Evolutionary conservation across 306 rosid genomes (phyloP).

Genomic region (Cercis canadensis): DNA sequence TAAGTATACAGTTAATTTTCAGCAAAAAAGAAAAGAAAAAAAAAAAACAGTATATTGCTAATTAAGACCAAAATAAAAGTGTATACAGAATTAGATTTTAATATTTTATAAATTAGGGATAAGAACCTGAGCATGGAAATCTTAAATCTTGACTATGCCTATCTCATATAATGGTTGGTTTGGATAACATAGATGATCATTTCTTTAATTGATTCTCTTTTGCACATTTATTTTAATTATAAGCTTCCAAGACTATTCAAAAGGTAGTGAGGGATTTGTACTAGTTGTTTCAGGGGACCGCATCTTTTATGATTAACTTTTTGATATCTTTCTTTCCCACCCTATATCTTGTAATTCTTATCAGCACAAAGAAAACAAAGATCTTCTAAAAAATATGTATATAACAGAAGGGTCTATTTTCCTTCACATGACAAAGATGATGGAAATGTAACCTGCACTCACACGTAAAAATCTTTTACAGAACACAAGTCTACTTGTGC

Average conservation of each 20-base stretch:
- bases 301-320: slow-evolving; percentile 25
- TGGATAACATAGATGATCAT: too few species aligned
- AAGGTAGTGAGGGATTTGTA: slow-evolving; percentile 26
- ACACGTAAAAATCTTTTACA: background rate
- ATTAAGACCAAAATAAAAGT: too few species aligned
- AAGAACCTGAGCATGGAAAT: too few species aligned
- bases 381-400: background rate
- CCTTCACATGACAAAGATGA: background rate
- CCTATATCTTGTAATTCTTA: background rate
- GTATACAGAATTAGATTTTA: too few species aligned
- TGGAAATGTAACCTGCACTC: background rate
- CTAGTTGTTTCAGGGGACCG: slow-evolving; percentile 30
- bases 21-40: too few species aligned
- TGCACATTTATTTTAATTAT: slow-evolving; percentile 27
- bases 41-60: too few species aligned
- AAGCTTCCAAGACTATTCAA: slow-evolving; percentile 20
- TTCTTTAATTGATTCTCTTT: slow-evolving; percentile 10
- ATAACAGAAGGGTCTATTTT: background rate
- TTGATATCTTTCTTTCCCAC: background rate
- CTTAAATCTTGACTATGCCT: too few species aligned
- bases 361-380: background rate
- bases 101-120: too few species aligned
- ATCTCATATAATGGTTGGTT: too few species aligned
- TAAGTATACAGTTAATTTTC: too few species aligned
- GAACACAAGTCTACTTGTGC: background rate